Evolutionary conservation across 352 stramenopile genomes (phyloP), one percentile per base, ranked within the genome.

Genomic region (Phytophthora cactorum): DNA sequence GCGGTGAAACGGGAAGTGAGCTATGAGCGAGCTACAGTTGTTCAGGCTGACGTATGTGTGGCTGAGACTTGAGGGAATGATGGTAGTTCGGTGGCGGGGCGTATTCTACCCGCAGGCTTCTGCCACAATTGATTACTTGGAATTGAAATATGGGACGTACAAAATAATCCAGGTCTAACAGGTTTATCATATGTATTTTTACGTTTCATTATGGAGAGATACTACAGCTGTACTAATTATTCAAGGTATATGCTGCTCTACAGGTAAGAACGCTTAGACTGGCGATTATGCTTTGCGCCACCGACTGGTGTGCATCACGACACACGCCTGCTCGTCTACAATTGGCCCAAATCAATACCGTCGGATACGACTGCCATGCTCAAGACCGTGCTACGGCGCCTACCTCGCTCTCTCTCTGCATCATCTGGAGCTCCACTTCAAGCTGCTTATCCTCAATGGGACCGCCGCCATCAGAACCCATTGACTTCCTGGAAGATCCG

Each of bases 91-190:
- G 66, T 59, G 52, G 12, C 47, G 29, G 17, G 27, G 34, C 4
- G 2, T n/a, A 27, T 36, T 66, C 55, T 28, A 15, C 59, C 5
- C 10, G 4, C 1, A 32, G 41, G n/a, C 67, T 74, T 67, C 14
- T 38, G 61, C 31, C 58, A 67, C 57, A 52, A 2, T 17, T 52
- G 68, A 66, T 76, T 72, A 76, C 63, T 69, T 45, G n/a, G n/a
- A 27, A 17, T 2, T 17, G 12, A 27, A 39, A 39, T 39, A 8
- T 12, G 8, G 3, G 6, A 14, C 9, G 8, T 39, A 39, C 11
- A 39, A 22, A 39, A 12, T 39, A 12, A 14, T 39, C 34, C 34
- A 39, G 8, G 34, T 2, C 6, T 39, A 39, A 9, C 34, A 39
- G 34, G 15, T 39, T 39, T 10, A 22, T 22, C 22, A 22, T 22